Percentiles rank a stretch among this genome's conserved stretches.
These are phyloP conservation scores for Aureobasidium sp. DNA, from an alignment of 2,329 filamentous ascomycete genomes.

Conservation along the genomic window DNA sequence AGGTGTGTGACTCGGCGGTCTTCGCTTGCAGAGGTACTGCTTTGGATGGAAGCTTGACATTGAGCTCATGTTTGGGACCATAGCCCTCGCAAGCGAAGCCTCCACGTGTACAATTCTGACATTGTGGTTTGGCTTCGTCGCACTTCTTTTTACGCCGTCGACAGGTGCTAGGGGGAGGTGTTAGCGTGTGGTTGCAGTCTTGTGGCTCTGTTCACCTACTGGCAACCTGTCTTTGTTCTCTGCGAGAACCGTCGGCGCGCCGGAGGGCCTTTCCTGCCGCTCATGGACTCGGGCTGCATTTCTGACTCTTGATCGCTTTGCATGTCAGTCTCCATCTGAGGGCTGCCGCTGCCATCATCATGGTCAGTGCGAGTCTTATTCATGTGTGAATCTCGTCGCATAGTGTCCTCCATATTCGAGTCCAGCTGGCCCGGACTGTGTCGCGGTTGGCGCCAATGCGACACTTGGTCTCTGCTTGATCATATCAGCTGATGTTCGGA, in stretches of 20 bases:
- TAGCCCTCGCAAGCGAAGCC: slow-evolving; percentile 91
- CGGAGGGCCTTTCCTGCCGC: neutral
- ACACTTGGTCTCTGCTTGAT: neutral
- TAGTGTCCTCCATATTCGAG: neutral
- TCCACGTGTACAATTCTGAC: slow-evolving; percentile 84
- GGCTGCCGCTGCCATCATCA: neutral
- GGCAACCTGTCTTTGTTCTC: slow-evolving; percentile 88
- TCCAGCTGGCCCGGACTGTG: neutral
- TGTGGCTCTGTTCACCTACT: slow-evolving; percentile 31
- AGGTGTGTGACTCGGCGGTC: neutral
- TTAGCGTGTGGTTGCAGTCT: neutral
- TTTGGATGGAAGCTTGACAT: slow-evolving; percentile 6
- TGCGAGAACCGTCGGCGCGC: slow-evolving; percentile 72
- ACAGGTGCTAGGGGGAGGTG: slow-evolving; percentile 52
- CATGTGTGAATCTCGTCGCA: slow-evolving; percentile 12
- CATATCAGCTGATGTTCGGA: neutral
- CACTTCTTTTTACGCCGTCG: slow-evolving; percentile 94
- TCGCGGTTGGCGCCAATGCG: neutral
- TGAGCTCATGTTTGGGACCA: slow-evolving; percentile 35
- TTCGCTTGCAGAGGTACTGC: slow-evolving; percentile 10
- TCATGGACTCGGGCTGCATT: neutral
- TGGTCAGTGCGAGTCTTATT: neutral
- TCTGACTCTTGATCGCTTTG: slow-evolving; percentile 9
- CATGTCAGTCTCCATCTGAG: neutral
- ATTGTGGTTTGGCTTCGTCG: slow-evolving; percentile 87